phyloP scores from a whole-genome alignment of 148 eudicot genomes.

The Rhododendron simsii region DNA sequence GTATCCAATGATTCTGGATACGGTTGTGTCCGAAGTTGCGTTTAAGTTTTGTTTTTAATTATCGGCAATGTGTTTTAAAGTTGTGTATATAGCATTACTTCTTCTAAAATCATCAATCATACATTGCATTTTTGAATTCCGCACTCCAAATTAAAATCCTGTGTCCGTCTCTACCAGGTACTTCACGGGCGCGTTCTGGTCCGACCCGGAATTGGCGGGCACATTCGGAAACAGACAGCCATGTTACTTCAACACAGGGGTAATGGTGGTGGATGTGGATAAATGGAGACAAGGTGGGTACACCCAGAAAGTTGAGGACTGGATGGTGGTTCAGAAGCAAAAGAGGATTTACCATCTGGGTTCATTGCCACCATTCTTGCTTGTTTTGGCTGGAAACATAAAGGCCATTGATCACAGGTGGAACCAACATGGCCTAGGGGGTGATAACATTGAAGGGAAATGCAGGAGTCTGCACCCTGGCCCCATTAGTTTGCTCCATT shows the following conservation, averaged over 20 bases:
- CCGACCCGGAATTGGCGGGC: background rate
- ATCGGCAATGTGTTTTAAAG: no score
- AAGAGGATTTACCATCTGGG: constrained; percentile 33
- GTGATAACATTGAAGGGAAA: constrained; percentile 33
- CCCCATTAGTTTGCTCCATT: constrained; percentile 30
- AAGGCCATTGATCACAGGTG: constrained; percentile 32
- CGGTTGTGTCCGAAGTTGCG: no score
- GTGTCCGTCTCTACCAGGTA: background rate
- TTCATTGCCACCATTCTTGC: constrained; percentile 32
- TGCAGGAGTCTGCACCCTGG: constrained; percentile 34
- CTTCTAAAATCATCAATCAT: no score
- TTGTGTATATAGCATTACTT: no score
- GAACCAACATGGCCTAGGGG: constrained; percentile 39
- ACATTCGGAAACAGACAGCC: background rate
- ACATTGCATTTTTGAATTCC: background rate
- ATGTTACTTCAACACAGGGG: constrained; percentile 42
- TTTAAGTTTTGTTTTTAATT: no score
- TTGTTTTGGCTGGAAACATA: constrained; percentile 30
- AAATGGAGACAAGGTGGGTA: constrained; percentile 34
- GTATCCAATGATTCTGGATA: no score
- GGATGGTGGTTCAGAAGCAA: constrained; percentile 40
- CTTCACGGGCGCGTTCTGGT: constrained; percentile 4
- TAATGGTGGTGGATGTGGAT: constrained; percentile 33
- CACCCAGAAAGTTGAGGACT: constrained; percentile 27
- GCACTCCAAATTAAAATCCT: background rate